phyloP scores from a whole-genome alignment of 1,284 basidiomycete genomes.

The Boletus semigastroideus region DNA sequence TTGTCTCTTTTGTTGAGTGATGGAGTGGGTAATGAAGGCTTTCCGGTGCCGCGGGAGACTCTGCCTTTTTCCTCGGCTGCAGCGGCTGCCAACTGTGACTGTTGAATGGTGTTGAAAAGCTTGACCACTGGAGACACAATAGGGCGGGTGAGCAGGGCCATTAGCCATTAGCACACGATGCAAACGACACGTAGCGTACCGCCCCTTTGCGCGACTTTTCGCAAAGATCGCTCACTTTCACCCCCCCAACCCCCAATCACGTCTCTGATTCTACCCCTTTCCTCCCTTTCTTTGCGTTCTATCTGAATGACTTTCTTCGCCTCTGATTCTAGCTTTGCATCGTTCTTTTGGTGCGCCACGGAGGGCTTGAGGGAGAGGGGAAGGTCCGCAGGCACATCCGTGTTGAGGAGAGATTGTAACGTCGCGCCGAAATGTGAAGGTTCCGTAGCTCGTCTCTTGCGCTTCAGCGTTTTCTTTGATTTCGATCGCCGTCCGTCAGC shows the following conservation, averaged over 20 bases:
- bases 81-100: constrained; percentile 60
- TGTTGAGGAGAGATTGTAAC: constrained; percentile 65
- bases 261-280: constrained; percentile 67
- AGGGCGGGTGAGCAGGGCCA: background rate
- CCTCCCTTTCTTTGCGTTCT: constrained; percentile 76
- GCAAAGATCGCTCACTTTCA: constrained; percentile 69
- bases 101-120: constrained; percentile 80
- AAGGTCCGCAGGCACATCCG: constrained; percentile 60
- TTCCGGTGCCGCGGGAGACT: constrained; percentile 64
- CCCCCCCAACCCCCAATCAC: constrained; percentile 83
- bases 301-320: constrained; percentile 67
- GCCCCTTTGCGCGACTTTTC: constrained; percentile 82
- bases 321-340: constrained; percentile 68
- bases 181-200: constrained; percentile 44
- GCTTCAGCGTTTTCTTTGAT: constrained; percentile 75
- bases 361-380: constrained; percentile 79
- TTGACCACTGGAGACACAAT: constrained; percentile 59
- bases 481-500: constrained; percentile 52
- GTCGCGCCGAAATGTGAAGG: constrained; percentile 72
- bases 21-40: constrained; percentile 68
- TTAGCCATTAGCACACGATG: too few species aligned
- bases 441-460: constrained; percentile 75
- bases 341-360: constrained; percentile 61
- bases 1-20: constrained; percentile 46
- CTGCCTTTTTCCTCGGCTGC: constrained; percentile 57